A percentile compares a stretch with the other conserved stretches of the same genome.
Evolutionary conservation across 2,329 filamentous ascomycete genomes (phyloP).

Genomic region (Zasmidium citrigriseum): DNA sequence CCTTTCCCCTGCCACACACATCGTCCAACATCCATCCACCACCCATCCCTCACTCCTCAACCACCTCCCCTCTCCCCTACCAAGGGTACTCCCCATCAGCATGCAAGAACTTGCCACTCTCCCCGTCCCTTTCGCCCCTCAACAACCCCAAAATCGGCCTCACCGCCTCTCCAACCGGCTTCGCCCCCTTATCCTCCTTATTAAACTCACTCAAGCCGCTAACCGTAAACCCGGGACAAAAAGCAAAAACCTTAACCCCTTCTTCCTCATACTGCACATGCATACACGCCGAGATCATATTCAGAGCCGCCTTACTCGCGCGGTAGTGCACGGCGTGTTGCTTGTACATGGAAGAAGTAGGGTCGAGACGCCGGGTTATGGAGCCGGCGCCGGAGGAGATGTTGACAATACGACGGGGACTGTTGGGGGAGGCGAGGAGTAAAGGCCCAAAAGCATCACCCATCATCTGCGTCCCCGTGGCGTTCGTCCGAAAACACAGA

Average conservation of each 20-base stretch:
- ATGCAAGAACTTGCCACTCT: slow-evolving; percentile 22
- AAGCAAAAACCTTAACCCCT: slow-evolving; percentile 42
- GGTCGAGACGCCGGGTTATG: slow-evolving; percentile 33
- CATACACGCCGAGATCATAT: slow-evolving; percentile 38
- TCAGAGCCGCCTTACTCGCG: slow-evolving; percentile 41
- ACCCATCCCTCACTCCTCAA: not conserved
- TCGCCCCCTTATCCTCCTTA: slow-evolving; percentile 38
- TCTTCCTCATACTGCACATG: slow-evolving; percentile 26
- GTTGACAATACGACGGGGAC: slow-evolving; percentile 36
- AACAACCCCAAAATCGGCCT: slow-evolving; percentile 39
- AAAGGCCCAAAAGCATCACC: slow-evolving; percentile 30
- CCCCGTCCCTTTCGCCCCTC: slow-evolving; percentile 38
- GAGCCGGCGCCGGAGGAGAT: slow-evolving; percentile 39
- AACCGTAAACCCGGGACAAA: slow-evolving; percentile 41
- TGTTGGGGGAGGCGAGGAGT: slow-evolving; percentile 16
- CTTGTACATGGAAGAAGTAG: slow-evolving; percentile 32
- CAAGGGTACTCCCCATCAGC: slow-evolving; percentile 14
- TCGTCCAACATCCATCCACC: no score
- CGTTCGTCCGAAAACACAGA: slow-evolving; percentile 29
- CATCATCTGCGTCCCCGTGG: slow-evolving; percentile 25
- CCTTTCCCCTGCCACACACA: no score
- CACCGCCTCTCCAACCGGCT: slow-evolving; percentile 36
- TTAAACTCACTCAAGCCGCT: slow-evolving; percentile 38
- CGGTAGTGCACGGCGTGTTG: slow-evolving; percentile 33
- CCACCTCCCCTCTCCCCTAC: slow-evolving; percentile 5